Percentiles rank a stretch among this genome's conserved stretches.
Conservation (phyloP, 2,329 filamentous ascomycete genomes). For the Diaporthe citriasiana region DNA sequence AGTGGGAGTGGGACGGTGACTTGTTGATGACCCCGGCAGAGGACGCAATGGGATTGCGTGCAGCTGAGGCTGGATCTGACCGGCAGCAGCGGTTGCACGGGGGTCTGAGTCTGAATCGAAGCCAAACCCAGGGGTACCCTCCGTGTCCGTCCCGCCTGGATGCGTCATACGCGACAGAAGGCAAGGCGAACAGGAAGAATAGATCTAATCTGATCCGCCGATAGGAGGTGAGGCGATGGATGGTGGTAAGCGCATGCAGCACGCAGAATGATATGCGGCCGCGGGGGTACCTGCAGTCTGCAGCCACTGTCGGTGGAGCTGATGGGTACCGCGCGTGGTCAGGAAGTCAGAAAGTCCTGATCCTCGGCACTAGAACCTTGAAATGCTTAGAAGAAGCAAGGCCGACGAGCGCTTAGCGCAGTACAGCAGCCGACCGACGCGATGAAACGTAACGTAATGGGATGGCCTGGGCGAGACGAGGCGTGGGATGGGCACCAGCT, state of each 20-base stretch:
- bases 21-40: conserved; percentile 38
- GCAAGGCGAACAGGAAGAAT: conserved; percentile 18
- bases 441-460: conserved; percentile 36
- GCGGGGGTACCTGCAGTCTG: conserved; percentile 33
- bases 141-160: conserved; percentile 12
- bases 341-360: conserved; percentile 6
- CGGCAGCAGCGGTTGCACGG: conserved; percentile 20
- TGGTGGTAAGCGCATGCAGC: conserved; percentile 36
- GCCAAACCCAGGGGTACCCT: conserved; percentile 31
- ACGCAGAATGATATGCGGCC: conserved; percentile 15
- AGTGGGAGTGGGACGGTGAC: conserved; percentile 34
- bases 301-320: conserved; percentile 23
- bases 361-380: conserved; percentile 15
- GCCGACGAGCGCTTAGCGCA: conserved; percentile 16
- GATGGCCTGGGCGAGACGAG: conserved; percentile 1
- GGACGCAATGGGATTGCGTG: conserved; percentile 42
- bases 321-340: conserved; percentile 20
- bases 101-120: conserved; percentile 29
- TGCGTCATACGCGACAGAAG: conserved; percentile 37
- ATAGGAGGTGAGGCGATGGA: conserved; percentile 30
- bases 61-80: conserved; percentile 37
- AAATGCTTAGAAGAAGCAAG: neutral
- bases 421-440: conserved; percentile 11
- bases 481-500: conserved; percentile 32
- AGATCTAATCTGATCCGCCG: conserved; percentile 43